Evolutionary conservation across 805 yeast species (phyloP).

Genomic region (Myxozyma neotropica): DNA sequence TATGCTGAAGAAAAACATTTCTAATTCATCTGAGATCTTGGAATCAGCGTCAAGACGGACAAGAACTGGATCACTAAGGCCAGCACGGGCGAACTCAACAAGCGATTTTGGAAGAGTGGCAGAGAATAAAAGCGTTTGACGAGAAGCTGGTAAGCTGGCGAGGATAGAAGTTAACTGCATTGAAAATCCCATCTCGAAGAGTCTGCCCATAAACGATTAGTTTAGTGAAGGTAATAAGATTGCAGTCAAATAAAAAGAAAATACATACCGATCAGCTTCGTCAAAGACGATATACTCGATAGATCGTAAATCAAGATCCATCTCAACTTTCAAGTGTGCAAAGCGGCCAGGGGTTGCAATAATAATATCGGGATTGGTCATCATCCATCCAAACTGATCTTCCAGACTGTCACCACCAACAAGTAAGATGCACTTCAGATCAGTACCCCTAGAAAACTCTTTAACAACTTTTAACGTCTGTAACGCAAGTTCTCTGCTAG

Average conservation of each 20-base stretch:
- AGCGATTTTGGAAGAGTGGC: conserved; percentile 92
- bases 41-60: conserved; percentile 92
- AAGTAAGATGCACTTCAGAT: conserved; percentile 73
- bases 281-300: conserved; percentile 93
- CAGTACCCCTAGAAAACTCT: conserved; percentile 84
- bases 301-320: conserved; percentile 80
- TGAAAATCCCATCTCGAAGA: conserved; percentile 94
- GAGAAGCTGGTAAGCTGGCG: conserved; percentile 74
- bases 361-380: conserved; percentile 90
- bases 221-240: no score
- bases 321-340: conserved; percentile 91
- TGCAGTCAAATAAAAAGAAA: conserved; percentile 9
- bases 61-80: conserved; percentile 85
- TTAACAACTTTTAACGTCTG: conserved; percentile 88
- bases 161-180: conserved; percentile 89
- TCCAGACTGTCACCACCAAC: conserved; percentile 99
- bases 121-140: conserved; percentile 89
- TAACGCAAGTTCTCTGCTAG: conserved; percentile 93
- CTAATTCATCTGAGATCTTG: conserved; percentile 84
- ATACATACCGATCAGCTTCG: conserved; percentile 78
- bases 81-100: conserved; percentile 97
- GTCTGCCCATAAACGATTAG: conserved; percentile 35
- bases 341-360: conserved; percentile 98
- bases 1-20: conserved; percentile 82
- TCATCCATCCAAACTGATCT: conserved; percentile 91